phyloP scores from a whole-genome alignment of 441 rosid species.

The Euphorbia celastroides region DNA sequence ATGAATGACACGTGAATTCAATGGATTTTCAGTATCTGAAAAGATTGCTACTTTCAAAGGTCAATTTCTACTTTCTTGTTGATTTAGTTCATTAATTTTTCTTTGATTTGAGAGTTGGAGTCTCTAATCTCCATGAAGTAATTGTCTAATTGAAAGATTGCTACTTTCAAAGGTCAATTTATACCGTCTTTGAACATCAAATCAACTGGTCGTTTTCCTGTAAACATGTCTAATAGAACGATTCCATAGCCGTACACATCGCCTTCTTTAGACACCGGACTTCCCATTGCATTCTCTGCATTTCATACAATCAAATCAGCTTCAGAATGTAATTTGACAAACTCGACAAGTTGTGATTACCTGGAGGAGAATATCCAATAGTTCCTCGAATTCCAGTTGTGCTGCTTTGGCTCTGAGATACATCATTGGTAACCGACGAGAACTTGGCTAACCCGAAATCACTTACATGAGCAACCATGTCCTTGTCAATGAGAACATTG shows the following conservation, averaged over 20 bases:
- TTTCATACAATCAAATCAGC: too few relatives aligned
- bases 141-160: too few relatives aligned
- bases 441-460: constrained; percentile 16
- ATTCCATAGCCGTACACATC: constrained; percentile 10
- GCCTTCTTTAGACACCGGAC: not conserved
- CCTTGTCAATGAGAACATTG: constrained; percentile 28
- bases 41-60: too few relatives aligned
- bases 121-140: too few relatives aligned
- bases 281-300: constrained; percentile 11
- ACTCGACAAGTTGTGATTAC: not conserved
- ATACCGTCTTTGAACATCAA: constrained; percentile 3
- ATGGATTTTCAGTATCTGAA: too few relatives aligned
- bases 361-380: constrained; percentile 14
- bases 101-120: too few relatives aligned
- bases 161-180: too few relatives aligned
- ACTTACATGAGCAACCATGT: constrained; percentile 8
- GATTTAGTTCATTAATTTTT: too few relatives aligned
- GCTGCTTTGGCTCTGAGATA: not conserved
- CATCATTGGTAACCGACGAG: not conserved
- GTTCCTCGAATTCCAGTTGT: constrained; percentile 15
- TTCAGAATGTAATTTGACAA: too few relatives aligned
- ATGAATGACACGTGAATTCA: too few relatives aligned
- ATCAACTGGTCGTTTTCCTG: constrained; percentile 10
- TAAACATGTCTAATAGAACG: constrained; percentile 5
- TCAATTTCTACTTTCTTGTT: too few relatives aligned